Percentiles rank a stretch among this genome's conserved stretches.
phyloP scores from a whole-genome alignment of 2,329 filamentous ascomycete species.

The Aspergillus sp. region DNA sequence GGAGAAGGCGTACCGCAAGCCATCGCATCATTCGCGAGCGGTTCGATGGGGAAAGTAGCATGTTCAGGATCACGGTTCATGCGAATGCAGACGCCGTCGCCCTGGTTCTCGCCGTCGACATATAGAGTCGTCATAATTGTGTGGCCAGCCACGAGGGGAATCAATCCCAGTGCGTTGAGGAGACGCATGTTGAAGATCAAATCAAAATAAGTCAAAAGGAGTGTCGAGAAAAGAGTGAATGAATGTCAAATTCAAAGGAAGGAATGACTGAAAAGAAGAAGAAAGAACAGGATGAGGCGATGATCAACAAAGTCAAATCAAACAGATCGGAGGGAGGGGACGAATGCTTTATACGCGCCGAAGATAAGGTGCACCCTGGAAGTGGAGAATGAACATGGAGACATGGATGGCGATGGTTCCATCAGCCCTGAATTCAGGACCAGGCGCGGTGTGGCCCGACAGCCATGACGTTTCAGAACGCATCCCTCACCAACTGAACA shows the following conservation, averaged over 20 bases:
- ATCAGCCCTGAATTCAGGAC: too few relatives aligned
- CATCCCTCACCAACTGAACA: too few relatives aligned
- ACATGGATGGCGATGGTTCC: too few relatives aligned
- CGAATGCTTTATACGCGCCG: not conserved
- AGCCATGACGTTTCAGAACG: too few relatives aligned
- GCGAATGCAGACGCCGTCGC: slow-evolving; percentile 72
- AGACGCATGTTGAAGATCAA: slow-evolving; percentile 12
- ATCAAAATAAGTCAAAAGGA: slow-evolving; percentile 9
- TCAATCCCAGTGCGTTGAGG: not conserved
- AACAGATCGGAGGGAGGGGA: not conserved
- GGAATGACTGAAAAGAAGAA: not conserved
- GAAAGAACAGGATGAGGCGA: not conserved
- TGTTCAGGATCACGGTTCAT: slow-evolving; percentile 61
- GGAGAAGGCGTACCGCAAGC: slow-evolving; percentile 64
- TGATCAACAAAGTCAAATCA: not conserved
- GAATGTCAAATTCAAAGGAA: not conserved
- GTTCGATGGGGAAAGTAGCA: slow-evolving; percentile 62
- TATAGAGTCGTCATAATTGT: slow-evolving; percentile 68
- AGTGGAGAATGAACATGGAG: too few relatives aligned
- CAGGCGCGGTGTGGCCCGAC: too few relatives aligned
- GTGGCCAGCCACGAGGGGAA: slow-evolving; percentile 45
- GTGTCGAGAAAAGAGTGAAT: slow-evolving; percentile 7
- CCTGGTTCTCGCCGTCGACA: slow-evolving; percentile 66
- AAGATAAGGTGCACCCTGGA: not conserved
- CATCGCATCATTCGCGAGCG: slow-evolving; percentile 65